Percentiles rank a stretch among this genome's conserved stretches.
Evolutionary conservation across 495 filamentous ascomycete species (phyloP).

Genomic region (Penicillium salamii): DNA sequence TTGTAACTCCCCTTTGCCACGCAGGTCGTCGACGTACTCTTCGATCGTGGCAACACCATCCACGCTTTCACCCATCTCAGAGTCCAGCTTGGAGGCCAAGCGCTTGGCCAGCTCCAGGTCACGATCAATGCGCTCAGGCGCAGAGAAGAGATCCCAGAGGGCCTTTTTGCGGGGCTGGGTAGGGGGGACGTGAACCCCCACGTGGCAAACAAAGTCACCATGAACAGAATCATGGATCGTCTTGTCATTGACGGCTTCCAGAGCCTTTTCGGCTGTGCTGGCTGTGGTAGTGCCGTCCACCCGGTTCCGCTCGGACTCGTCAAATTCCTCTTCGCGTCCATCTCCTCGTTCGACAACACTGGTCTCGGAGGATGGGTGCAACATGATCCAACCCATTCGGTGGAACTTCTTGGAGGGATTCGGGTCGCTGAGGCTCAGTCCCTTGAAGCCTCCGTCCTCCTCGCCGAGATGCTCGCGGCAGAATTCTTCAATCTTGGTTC

Average conservation of each 20-base stretch:
- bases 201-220: slow-evolving; percentile 95
- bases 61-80: slow-evolving; percentile 63
- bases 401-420: slow-evolving; percentile 97
- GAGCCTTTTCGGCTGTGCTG: slow-evolving; percentile 74
- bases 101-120: slow-evolving; percentile 77
- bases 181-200: slow-evolving; percentile 90
- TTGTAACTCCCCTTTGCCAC: slow-evolving; percentile 69
- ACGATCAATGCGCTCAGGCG: slow-evolving; percentile 81
- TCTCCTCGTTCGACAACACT: slow-evolving; percentile 54
- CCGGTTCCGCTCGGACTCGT: slow-evolving; percentile 49
- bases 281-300: slow-evolving; percentile 20
- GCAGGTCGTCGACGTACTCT: slow-evolving; percentile 78
- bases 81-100: slow-evolving; percentile 74
- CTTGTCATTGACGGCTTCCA: slow-evolving; percentile 92
- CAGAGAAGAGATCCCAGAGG: slow-evolving; percentile 91
- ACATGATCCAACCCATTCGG: slow-evolving; percentile 97
- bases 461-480: slow-evolving; percentile 90
- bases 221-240: slow-evolving; percentile 89
- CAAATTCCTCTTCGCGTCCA: slow-evolving; percentile 61
- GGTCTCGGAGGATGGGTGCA: slow-evolving; percentile 72
- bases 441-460: slow-evolving; percentile 81
- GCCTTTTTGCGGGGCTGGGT: slow-evolving; percentile 89
- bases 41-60: slow-evolving; percentile 78
- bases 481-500: slow-evolving; percentile 88
- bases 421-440: slow-evolving; percentile 90